Base-by-base conservation (phyloP, 495 filamentous ascomycete species). In the Acidiella bohemica region DNA sequence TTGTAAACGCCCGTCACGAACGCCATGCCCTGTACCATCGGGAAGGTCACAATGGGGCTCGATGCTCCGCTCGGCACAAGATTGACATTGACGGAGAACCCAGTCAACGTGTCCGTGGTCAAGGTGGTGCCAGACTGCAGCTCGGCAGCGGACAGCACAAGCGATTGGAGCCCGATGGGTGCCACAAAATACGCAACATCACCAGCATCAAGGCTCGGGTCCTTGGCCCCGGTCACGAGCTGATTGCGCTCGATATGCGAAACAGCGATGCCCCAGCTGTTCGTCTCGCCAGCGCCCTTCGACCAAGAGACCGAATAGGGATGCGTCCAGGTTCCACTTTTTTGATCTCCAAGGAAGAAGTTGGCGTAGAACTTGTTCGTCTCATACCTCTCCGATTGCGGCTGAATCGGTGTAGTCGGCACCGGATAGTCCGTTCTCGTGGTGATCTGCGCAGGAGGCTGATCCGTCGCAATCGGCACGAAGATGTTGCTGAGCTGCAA, bases 311-410 rank as follows among this genome's bases (percentile, higher is more conserved):
- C 47, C 0, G 80, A 78, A 57, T 94, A 97, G 8, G 90, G 90
- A 55, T 92, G 78, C 1, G 83, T 81, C 67, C 81, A 95, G 0
- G 75, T 71, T 1, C 76, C 67, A 26, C 71, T 69, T 3, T 62
- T 70, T 57, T 93, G 86, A 32, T 59, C 70, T 3, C 78, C 84
- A 2, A 95, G 63, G 53, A 88, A 90, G 47, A 93, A 76, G 34
- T 92, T 93, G 37, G 76, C 75, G 53, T 93, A 93, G 59, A 94
- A 97, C 51, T 93, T 95, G 59, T 95, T 92, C 10, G 86, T 90
- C 36, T 72, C 63, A 46, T 83, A 68, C 0, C 80, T 80, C 1
- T 51, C 58, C 2, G 60, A 57, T 14, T 71, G 61, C 39, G 53
- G 50, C n/a, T 49, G 37, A 20, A 62, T 58, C 6, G 47, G 49